Evolutionary conservation across 495 filamentous ascomycete genomes (phyloP).

Genomic region (Amniculicola lignicola): DNA sequence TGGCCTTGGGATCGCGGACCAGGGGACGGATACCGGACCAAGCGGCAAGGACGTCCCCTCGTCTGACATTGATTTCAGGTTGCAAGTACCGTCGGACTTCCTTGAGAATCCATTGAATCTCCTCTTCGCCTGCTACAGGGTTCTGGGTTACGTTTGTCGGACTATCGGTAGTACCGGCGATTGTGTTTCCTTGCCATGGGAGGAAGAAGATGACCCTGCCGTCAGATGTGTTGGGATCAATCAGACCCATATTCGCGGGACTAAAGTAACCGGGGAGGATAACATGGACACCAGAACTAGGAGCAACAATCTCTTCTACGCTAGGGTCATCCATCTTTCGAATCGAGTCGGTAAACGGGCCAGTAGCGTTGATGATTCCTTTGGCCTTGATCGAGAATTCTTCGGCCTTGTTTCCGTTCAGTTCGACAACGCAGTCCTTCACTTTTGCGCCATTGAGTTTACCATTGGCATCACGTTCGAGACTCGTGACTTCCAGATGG

Average conservation of each 20-base stretch:
- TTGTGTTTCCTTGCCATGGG: conserved; percentile 98
- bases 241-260: conserved; percentile 91
- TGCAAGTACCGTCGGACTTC: conserved; percentile 88
- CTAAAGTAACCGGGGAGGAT: conserved; percentile 95
- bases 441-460: conserved; percentile 75
- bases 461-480: conserved; percentile 77
- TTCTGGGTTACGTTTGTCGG: conserved; percentile 77
- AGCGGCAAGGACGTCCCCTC: conserved; percentile 90
- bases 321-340: conserved; percentile 80
- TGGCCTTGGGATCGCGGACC: conserved; percentile 89
- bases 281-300: conserved; percentile 90
- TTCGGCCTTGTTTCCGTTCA: conserved; percentile 51
- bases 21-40: conserved; percentile 95
- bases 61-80: conserved; percentile 88
- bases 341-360: conserved; percentile 91
- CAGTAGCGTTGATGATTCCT: conserved; percentile 94
- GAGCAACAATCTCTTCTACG: conserved; percentile 84
- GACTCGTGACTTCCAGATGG: conserved; percentile 81
- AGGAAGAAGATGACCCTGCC: conserved; percentile 99
- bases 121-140: conserved; percentile 83
- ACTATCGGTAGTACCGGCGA: conserved; percentile 93
- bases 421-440: conserved; percentile 67
- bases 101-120: conserved; percentile 94
- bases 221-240: conserved; percentile 92
- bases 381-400: conserved; percentile 76